A percentile compares a stretch with the other conserved stretches of the same genome.
Conservation (phyloP, 495 filamentous ascomycete species). For the Podospora appendiculata region DNA sequence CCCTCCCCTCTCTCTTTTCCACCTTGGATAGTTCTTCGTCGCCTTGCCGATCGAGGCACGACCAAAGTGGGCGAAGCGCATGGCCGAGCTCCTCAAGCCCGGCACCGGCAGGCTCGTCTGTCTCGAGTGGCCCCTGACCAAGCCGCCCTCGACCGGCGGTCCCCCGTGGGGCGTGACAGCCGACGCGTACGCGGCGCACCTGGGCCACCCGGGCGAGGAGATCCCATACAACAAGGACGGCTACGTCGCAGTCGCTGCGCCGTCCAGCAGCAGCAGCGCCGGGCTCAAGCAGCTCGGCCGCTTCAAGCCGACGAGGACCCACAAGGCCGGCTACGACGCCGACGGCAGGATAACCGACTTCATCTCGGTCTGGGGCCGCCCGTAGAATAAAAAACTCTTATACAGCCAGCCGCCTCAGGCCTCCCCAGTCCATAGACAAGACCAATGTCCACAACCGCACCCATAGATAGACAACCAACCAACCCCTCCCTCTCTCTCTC, state of each 20-base stretch:
- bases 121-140: slow-evolving; percentile 72
- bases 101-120: slow-evolving; percentile 62
- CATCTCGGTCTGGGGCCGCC: slow-evolving; percentile 43
- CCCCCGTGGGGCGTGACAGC: slow-evolving; percentile 63
- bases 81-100: slow-evolving; percentile 55
- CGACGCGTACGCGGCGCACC: slow-evolving; percentile 57
- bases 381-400: slow-evolving; percentile 1
- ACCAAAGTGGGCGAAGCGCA: slow-evolving; percentile 60
- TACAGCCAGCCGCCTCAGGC: too few relatives aligned
- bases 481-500: neutral
- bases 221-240: slow-evolving; percentile 54
- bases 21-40: slow-evolving; percentile 67
- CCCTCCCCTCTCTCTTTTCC: neutral
- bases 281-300: slow-evolving; percentile 54
- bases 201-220: slow-evolving; percentile 57
- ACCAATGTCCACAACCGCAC: neutral
- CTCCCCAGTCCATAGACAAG: too few relatives aligned
- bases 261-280: slow-evolving; percentile 21
- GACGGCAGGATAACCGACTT: slow-evolving; percentile 53
- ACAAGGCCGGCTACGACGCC: slow-evolving; percentile 41
- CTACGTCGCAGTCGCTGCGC: slow-evolving; percentile 31
- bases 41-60: slow-evolving; percentile 60
- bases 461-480: neutral
- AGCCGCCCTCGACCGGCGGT: slow-evolving; percentile 51
- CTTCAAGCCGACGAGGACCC: slow-evolving; percentile 62